phyloP scores from a whole-genome alignment of 2,329 filamentous ascomycete species.

The Trichoderma brevicompactum region DNA sequence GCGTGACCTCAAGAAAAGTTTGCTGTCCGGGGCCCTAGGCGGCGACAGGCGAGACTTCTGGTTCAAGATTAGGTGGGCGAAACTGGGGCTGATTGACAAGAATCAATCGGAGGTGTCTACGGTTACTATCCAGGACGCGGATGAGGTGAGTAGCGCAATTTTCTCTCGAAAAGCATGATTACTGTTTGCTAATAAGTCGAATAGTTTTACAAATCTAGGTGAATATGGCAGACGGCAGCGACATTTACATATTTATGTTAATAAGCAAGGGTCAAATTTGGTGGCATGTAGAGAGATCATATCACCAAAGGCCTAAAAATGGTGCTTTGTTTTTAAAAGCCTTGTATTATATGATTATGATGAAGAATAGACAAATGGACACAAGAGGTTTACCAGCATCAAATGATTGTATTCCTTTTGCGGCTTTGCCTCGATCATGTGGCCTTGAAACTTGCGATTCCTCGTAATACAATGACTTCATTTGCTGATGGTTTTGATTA shows the following conservation, averaged over 20 bases:
- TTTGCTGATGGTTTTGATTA: too few species aligned
- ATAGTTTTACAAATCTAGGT: constrained; percentile 47
- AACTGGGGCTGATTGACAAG: constrained; percentile 73
- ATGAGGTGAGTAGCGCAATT: constrained; percentile 51
- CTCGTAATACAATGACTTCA: too few species aligned
- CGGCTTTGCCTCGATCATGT: not conserved
- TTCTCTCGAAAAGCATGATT: not conserved
- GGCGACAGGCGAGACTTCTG: constrained; percentile 84
- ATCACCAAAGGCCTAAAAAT: too few species aligned
- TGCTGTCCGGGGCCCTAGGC: constrained; percentile 71
- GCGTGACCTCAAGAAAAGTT: constrained; percentile 69
- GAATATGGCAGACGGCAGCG: constrained; percentile 6
- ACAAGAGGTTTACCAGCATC: too few species aligned
- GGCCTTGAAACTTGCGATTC: too few species aligned
- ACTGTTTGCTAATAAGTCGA: constrained; percentile 35
- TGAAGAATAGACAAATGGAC: not conserved
- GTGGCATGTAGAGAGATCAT: not conserved
- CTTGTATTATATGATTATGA: not conserved
- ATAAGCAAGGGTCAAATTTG: not conserved
- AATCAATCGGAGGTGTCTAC: constrained; percentile 65
- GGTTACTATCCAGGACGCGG: constrained; percentile 73
- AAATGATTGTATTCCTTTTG: too few species aligned
- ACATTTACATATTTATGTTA: not conserved
- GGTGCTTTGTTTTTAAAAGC: not conserved
- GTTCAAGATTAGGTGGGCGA: constrained; percentile 69